Evolutionary conservation across 1,284 basidiomycete species (phyloP), one percentile per base, ranked within the genome.

Genomic region (Ganoderma lucidum): DNA sequence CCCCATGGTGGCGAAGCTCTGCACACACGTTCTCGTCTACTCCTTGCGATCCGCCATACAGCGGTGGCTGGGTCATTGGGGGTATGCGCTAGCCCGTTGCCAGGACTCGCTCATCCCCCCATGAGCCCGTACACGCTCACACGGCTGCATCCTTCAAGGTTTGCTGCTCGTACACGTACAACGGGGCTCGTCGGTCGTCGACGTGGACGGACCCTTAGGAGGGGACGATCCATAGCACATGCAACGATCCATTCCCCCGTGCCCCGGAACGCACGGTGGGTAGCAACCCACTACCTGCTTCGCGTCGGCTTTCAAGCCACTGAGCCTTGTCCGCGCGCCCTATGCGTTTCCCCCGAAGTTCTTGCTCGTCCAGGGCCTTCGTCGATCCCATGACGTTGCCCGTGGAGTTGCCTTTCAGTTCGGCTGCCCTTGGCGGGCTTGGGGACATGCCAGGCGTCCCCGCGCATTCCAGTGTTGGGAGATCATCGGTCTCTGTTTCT

Each of bases 251-350:
- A 41, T 41, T 48, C 1, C 45, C 45, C 45, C 45, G 10, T 51
- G 39, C 59, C 59, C 23, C 28, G 10, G 39, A 3, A 28, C n/a
- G 41, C 23, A 9, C 14, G 6, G 6, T 42, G 39, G 59, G 19
- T 10, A 39, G 19, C 19, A 3, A 12, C 39, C 39, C 59, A 44
- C 37, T 30, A 61, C 8, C 23, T n/a, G 41, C 59, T 19, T 30
- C 39, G 23, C 44, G 39, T 28, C 39, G 41, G 41, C 12, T 8
- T 30, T 14, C 6, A 6, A 15, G 59, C 59, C 59, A 61, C 59
- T 42, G 23, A 61, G 44, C 39, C 37, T 60, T 60, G 58, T 60
- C n/a, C 37, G 58, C 19, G 58, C 58, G 39, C 23, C 39, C 23
- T 23, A 39, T 39, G 39, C 23, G 59, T 41, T 39, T 12, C 17